Conservation (phyloP, 805 yeast genomes). For the Lachancea meyersii region DNA sequence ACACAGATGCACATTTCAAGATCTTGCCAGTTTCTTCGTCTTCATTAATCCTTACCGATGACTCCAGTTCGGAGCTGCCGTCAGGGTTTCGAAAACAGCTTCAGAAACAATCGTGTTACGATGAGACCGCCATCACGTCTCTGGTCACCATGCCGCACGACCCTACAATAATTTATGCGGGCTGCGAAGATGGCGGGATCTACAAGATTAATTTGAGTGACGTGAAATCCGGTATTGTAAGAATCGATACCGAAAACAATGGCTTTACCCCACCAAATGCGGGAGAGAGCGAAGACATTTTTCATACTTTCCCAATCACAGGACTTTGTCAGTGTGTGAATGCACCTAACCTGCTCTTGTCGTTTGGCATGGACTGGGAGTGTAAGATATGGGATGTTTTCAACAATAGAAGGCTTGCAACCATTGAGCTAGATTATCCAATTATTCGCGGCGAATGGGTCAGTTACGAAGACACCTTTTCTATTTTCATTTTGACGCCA, state of each 20-base stretch:
- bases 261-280: constrained; percentile 18
- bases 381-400: constrained; percentile 23
- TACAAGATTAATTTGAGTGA: constrained; percentile 16
- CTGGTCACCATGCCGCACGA: constrained; percentile 19
- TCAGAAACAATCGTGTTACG: constrained; percentile 13
- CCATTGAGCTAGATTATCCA: constrained; percentile 17
- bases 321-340: constrained; percentile 12
- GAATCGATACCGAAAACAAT: constrained; percentile 15
- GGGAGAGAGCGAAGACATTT: constrained; percentile 6
- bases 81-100: constrained; percentile 11
- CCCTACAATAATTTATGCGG: constrained; percentile 19
- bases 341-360: constrained; percentile 15
- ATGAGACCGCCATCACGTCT: constrained; percentile 15
- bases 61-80: neutral
- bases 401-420: constrained; percentile 11
- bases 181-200: constrained; percentile 27
- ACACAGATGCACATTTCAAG: constrained; percentile 6
- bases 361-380: constrained; percentile 25
- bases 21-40: constrained; percentile 16
- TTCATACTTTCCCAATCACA: constrained; percentile 22
- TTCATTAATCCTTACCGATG: constrained; percentile 9
- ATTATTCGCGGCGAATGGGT: constrained; percentile 19
- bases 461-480: constrained; percentile 7
- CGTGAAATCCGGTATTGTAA: constrained; percentile 8
- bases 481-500: constrained; percentile 14